A percentile compares a stretch with the other conserved stretches of the same genome.
phyloP scores from a whole-genome alignment of 2,329 filamentous ascomycete species.

The Clonostachys rosea region DNA sequence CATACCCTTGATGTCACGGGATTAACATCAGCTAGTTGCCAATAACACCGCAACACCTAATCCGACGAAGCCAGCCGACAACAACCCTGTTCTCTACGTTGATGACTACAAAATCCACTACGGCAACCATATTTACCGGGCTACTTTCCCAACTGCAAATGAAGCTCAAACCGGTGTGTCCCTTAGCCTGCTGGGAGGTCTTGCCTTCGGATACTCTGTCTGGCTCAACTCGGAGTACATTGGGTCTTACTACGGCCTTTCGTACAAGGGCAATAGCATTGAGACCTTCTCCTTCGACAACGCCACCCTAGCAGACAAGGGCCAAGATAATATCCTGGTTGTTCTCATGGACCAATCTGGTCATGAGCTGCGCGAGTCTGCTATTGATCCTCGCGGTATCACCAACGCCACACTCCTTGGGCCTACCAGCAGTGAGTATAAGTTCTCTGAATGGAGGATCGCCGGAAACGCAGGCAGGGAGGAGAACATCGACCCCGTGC shows the following conservation, averaged over 20 bases:
- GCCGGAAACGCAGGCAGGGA: slow-evolving; percentile 52
- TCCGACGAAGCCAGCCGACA: slow-evolving; percentile 36
- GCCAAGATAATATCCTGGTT: slow-evolving; percentile 40
- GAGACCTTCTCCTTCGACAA: slow-evolving; percentile 45
- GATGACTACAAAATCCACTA: slow-evolving; percentile 52
- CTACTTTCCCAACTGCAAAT: slow-evolving; percentile 36
- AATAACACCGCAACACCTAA: slow-evolving; percentile 45
- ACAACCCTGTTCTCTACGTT: slow-evolving; percentile 50
- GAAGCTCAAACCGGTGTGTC: slow-evolving; percentile 33
- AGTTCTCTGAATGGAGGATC: slow-evolving; percentile 52
- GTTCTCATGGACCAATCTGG: slow-evolving; percentile 56
- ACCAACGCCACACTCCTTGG: slow-evolving; percentile 44
- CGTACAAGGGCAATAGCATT: slow-evolving; percentile 25
- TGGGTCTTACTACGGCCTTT: slow-evolving; percentile 48
- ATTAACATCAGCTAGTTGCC: slow-evolving; percentile 20
- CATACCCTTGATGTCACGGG: slow-evolving; percentile 6
- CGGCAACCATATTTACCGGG: slow-evolving; percentile 49
- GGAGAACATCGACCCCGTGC: slow-evolving; percentile 46
- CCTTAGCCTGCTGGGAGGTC: slow-evolving; percentile 47
- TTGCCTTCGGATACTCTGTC: slow-evolving; percentile 51
- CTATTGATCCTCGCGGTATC: slow-evolving; percentile 45
- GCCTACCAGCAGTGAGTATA: slow-evolving; percentile 13
- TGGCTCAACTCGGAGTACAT: slow-evolving; percentile 54
- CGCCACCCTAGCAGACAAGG: slow-evolving; percentile 30
- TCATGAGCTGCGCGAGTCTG: slow-evolving; percentile 46